Percentiles rank a stretch among this genome's conserved stretches.
These are phyloP conservation scores for Talaromyces sp. DNA, from an alignment of 2,329 filamentous ascomycete genomes.

Conservation along the genomic window DNA sequence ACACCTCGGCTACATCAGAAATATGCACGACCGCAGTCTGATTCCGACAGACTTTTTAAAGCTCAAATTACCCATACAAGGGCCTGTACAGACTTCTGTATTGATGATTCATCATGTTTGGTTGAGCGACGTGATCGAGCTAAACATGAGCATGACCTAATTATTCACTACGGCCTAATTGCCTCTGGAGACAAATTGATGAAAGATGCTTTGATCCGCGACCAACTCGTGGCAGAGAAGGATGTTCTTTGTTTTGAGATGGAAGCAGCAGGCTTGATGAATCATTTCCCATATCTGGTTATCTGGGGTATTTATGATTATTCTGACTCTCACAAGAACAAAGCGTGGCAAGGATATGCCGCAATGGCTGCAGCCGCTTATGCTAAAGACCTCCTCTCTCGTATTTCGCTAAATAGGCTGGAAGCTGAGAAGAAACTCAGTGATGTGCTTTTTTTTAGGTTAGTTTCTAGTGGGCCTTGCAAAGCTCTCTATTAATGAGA, in stretches of 20 bases:
- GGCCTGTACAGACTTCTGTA: neutral
- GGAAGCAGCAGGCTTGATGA: slow-evolving; percentile 10
- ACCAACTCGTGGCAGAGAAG: slow-evolving; percentile 5
- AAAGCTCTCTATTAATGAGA: neutral
- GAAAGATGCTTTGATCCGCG: slow-evolving; percentile 1
- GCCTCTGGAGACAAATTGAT: slow-evolving; percentile 13
- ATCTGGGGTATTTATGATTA: slow-evolving; percentile 39
- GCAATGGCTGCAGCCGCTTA: slow-evolving; percentile 24
- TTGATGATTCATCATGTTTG: neutral
- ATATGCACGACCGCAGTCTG: neutral
- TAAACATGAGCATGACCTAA: neutral
- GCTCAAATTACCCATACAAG: neutral
- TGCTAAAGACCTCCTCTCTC: slow-evolving; percentile 13
- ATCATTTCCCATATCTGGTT: slow-evolving; percentile 11
- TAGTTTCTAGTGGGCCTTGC: too few relatives aligned
- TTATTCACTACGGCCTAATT: slow-evolving; percentile 11
- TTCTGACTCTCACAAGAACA: slow-evolving; percentile 32
- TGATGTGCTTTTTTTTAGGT: neutral
- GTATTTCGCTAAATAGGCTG: neutral
- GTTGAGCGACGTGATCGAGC: neutral
- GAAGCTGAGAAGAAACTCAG: neutral
- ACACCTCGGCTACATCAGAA: too few relatives aligned
- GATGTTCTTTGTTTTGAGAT: slow-evolving; percentile 22
- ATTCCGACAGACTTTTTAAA: neutral
- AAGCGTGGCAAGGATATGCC: slow-evolving; percentile 12